These are phyloP conservation scores for Colletotrichum lindemuthianum DNA, from an alignment of 2,329 filamentous ascomycete species.

Conservation along the genomic window DNA sequence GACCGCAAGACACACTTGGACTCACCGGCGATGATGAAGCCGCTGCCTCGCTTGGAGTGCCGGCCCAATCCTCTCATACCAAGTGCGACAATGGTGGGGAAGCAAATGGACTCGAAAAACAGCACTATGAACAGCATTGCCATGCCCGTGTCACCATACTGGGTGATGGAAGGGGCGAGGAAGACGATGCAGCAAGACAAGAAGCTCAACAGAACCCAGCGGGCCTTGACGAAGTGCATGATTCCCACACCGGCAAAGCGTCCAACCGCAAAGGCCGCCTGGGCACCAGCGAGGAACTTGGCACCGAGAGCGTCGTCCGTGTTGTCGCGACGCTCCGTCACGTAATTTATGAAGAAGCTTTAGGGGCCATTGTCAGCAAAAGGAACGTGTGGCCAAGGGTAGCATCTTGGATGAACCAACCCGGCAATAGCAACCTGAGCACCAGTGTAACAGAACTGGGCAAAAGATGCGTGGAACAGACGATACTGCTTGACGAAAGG, in stretches of 20 bases:
- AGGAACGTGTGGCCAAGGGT: constrained; percentile 75
- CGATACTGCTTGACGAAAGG: constrained; percentile 76
- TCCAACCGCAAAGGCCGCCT: constrained; percentile 77
- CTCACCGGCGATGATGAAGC: constrained; percentile 65
- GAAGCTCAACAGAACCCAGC: constrained; percentile 49
- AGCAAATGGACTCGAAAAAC: constrained; percentile 68
- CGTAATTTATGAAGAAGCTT: constrained; percentile 79
- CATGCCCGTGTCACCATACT: constrained; percentile 61
- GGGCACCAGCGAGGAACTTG: constrained; percentile 77
- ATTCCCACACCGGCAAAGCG: constrained; percentile 72
- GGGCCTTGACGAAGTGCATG: constrained; percentile 51
- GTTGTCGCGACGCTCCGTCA: constrained; percentile 61
- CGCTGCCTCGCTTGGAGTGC: constrained; percentile 80
- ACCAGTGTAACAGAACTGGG: constrained; percentile 83
- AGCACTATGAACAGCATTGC: constrained; percentile 64
- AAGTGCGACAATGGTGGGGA: constrained; percentile 68
- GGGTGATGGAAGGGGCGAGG: constrained; percentile 56
- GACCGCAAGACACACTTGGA: background rate
- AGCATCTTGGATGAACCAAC: constrained; percentile 50
- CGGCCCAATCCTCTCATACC: constrained; percentile 70
- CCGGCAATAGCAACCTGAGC: constrained; percentile 76
- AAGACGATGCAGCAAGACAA: constrained; percentile 66
- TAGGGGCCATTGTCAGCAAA: constrained; percentile 56
- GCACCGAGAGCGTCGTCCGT: constrained; percentile 65
- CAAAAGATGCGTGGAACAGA: constrained; percentile 79